Conservation (phyloP, 805 yeast species). For the Clavispora vitiphila region DNA sequence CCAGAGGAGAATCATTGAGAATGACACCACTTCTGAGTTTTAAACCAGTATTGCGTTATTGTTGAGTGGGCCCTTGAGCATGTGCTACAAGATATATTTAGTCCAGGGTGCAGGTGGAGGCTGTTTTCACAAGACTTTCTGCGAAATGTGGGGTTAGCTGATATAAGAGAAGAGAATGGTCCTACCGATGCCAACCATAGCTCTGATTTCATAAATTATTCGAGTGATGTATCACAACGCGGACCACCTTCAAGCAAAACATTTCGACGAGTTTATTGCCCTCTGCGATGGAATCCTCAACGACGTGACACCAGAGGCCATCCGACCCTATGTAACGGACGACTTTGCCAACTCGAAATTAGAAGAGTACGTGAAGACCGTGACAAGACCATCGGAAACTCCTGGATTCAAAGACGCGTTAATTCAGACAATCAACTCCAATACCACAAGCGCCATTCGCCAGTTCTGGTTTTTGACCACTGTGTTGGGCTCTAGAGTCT, state of each 20-base stretch:
- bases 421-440: slow-evolving; percentile 11
- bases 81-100: neutral
- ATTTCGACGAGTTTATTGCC: slow-evolving; percentile 23
- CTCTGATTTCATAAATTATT: neutral
- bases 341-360: slow-evolving; percentile 24
- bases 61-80: neutral
- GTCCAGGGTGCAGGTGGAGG: neutral
- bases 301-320: slow-evolving; percentile 23
- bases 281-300: slow-evolving; percentile 34
- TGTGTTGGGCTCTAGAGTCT: slow-evolving; percentile 25
- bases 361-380: slow-evolving; percentile 20
- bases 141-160: slow-evolving; percentile 3
- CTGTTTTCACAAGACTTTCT: slow-evolving; percentile 1
- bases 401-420: slow-evolving; percentile 21
- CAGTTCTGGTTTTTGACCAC: slow-evolving; percentile 21
- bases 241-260: slow-evolving; percentile 16
- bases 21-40: neutral
- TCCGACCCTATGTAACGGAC: slow-evolving; percentile 21
- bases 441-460: slow-evolving; percentile 16
- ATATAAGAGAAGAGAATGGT: neutral
- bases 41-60: neutral
- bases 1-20: neutral
- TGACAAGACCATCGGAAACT: slow-evolving; percentile 24
- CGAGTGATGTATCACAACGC: neutral
- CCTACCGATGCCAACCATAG: neutral